Evolutionary conservation across 179 eudicot species (phyloP).

Genomic region (Spinacia oleracea): DNA sequence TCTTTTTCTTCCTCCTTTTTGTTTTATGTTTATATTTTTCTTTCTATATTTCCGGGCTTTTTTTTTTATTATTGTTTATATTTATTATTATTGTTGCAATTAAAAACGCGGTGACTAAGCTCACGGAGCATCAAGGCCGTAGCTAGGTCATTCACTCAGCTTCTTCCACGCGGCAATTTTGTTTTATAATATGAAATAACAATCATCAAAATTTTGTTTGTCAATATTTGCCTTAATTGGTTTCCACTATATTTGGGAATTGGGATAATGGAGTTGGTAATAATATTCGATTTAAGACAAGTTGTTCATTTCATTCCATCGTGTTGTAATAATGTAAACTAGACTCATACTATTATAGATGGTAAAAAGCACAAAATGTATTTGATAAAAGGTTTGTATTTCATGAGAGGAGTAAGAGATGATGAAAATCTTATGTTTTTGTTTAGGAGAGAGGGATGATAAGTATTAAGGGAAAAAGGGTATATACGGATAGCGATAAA

Average conservation of each 20-base stretch:
- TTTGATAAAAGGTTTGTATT: no score
- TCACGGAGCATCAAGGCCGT: not conserved
- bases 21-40: not conserved
- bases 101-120: constrained; percentile 6
- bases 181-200: not conserved
- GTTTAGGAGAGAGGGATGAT: no score
- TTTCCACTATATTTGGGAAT: not conserved
- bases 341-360: no score
- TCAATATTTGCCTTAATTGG: not conserved
- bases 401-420: no score
- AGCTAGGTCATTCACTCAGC: constrained; percentile 1
- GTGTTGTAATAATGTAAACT: no score
- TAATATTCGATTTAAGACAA: not conserved
- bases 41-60: not conserved
- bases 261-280: no score
- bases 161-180: constrained; percentile 14
- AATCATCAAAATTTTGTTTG: constrained; percentile 4
- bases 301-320: not conserved
- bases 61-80: not conserved
- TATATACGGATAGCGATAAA: no score
- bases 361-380: no score
- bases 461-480: no score
- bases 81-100: no score
- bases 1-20: not conserved
- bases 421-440: no score